Conservation (phyloP, 2,329 filamentous ascomycete species). For the Arthrobotrys megalospora region DNA sequence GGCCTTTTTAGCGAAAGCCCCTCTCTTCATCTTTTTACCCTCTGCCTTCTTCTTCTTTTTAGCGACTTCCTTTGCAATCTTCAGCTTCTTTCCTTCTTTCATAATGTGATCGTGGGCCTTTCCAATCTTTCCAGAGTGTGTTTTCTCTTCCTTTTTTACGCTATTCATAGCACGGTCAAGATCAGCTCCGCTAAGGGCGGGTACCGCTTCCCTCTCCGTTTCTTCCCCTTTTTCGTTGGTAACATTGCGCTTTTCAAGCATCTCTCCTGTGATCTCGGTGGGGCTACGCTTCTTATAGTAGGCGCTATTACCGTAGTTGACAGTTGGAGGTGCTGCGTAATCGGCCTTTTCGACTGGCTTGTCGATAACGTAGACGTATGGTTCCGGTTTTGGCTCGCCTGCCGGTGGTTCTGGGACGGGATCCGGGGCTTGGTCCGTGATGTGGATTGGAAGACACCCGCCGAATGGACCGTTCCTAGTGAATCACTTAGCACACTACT, state of each 20-base stretch:
- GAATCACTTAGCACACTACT: too few species aligned
- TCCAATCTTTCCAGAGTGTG: too few species aligned
- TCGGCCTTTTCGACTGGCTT: background rate
- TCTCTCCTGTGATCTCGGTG: background rate
- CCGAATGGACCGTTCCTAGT: background rate
- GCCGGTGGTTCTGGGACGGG: background rate
- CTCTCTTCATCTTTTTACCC: too few species aligned
- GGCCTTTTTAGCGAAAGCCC: too few species aligned
- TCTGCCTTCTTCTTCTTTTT: too few species aligned
- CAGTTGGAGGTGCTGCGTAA: background rate
- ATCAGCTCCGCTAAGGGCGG: too few species aligned
- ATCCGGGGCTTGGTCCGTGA: background rate
- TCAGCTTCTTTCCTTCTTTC: too few species aligned
- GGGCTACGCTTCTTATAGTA: constrained; percentile 4
- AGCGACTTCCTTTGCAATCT: too few species aligned
- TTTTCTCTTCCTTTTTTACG: too few species aligned
- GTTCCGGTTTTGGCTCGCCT: background rate
- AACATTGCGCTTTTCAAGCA: background rate
- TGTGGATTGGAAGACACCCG: background rate
- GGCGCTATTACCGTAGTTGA: constrained; percentile 5
- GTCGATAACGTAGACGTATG: background rate
- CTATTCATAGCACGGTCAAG: background rate
- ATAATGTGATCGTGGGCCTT: too few species aligned
- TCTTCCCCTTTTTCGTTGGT: too few species aligned
- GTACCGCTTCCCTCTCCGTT: too few species aligned